Percentiles rank a stretch among this genome's conserved stretches.
phyloP scores from a whole-genome alignment of 352 stramenopile species.

The Globisporangium heterothallicum region DNA sequence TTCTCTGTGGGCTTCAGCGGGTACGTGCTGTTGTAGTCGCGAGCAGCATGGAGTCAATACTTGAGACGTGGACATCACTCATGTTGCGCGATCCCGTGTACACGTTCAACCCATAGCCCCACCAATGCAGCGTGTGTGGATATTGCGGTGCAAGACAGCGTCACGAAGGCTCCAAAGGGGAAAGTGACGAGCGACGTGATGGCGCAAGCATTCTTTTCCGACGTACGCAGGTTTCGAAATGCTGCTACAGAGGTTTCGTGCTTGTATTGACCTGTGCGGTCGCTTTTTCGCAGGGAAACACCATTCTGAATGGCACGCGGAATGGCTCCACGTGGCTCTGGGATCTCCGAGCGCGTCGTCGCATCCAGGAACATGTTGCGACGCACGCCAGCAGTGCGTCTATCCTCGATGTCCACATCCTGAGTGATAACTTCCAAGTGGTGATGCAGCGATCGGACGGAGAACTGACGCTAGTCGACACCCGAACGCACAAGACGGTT shows the following conservation, averaged over 20 bases:
- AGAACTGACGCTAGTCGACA: conserved; percentile 37
- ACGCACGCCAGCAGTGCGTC: conserved; percentile 19
- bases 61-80: neutral
- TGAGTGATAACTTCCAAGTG: conserved; percentile 31
- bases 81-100: too few relatives aligned
- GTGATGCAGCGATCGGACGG: conserved; percentile 43
- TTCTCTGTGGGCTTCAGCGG: neutral
- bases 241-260: too few relatives aligned
- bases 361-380: conserved; percentile 10
- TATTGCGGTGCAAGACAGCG: neutral
- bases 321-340: conserved; percentile 42
- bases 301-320: conserved; percentile 47
- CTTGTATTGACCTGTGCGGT: too few relatives aligned
- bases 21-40: neutral
- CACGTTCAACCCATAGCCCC: too few relatives aligned
- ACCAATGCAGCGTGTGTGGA: conserved; percentile 10
- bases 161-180: conserved; percentile 21
- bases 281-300: conserved; percentile 18
- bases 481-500: conserved; percentile 32
- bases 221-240: conserved; percentile 4
- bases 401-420: conserved; percentile 32
- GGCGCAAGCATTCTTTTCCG: conserved; percentile 31
- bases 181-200: conserved; percentile 32
- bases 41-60: neutral
- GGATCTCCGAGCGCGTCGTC: conserved; percentile 28